These are phyloP conservation scores for Hansenula sp. DNA, from an alignment of 1,139 yeast species.

Conservation along the genomic window DNA sequence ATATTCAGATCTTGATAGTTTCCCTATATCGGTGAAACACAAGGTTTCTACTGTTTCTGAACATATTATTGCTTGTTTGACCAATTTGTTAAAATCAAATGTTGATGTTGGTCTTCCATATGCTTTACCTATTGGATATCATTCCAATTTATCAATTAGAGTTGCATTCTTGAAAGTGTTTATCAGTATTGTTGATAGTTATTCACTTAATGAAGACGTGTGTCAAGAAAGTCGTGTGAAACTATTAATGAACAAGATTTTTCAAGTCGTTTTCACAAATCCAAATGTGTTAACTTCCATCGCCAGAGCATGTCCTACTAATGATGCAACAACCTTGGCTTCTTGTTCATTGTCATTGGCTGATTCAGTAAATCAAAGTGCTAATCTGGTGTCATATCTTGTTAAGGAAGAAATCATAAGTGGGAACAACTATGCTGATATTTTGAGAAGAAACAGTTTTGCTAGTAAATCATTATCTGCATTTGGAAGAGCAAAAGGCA, in stretches of 20 bases:
- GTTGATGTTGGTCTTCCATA: conserved; percentile 74
- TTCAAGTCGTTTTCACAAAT: conserved; percentile 18
- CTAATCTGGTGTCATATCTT: conserved; percentile 51
- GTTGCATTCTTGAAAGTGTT: conserved; percentile 75
- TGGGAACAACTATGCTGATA: conserved; percentile 62
- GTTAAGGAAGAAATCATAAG: conserved; percentile 58
- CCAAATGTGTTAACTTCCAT: conserved; percentile 32
- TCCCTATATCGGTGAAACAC: conserved; percentile 37
- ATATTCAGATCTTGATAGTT: conserved; percentile 34
- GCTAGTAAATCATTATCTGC: conserved; percentile 74
- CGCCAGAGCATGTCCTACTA: conserved; percentile 49
- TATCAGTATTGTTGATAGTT: conserved; percentile 54
- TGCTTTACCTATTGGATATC: conserved; percentile 77
- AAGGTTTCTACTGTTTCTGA: conserved; percentile 56
- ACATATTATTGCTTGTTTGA: conserved; percentile 62
- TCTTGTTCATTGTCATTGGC: conserved; percentile 63
- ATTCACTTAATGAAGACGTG: conserved; percentile 23
- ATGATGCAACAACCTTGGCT: conserved; percentile 72
- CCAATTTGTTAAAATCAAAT: conserved; percentile 67
- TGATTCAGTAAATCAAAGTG: conserved; percentile 48
- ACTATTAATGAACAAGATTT: conserved; percentile 7
- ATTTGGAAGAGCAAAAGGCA: conserved; percentile 65
- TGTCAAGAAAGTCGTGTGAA: conserved; percentile 9
- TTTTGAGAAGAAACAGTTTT: conserved; percentile 76
- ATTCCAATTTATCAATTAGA: conserved; percentile 59